Percentiles rank a stretch among this genome's conserved stretches.
phyloP scores from a whole-genome alignment of 805 yeast genomes.

The Saccharomycopsis amapae region DNA sequence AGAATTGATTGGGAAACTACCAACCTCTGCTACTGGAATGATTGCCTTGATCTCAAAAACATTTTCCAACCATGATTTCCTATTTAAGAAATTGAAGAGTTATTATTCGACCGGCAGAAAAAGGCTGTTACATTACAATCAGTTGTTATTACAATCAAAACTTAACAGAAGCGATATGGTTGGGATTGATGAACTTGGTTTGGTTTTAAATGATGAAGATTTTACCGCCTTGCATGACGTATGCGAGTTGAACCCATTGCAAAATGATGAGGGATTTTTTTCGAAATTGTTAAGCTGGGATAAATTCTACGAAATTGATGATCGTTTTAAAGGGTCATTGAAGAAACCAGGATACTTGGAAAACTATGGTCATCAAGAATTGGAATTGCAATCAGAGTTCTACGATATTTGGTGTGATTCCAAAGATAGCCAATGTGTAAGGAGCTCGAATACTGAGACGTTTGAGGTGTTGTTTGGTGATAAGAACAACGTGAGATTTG shows the following conservation, averaged over 20 bases:
- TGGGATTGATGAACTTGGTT: constrained; percentile 23
- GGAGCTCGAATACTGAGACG: constrained; percentile 25
- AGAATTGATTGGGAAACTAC: no score
- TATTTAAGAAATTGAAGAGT: not conserved
- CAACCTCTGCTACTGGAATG: not conserved
- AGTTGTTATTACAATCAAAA: constrained; percentile 6
- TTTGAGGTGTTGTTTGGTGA: constrained; percentile 28
- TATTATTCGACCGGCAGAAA: not conserved
- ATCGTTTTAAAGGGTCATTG: constrained; percentile 34
- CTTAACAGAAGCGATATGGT: constrained; percentile 6
- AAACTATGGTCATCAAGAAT: constrained; percentile 25
- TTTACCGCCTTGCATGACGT: not conserved
- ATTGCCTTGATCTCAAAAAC: not conserved
- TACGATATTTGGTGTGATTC: constrained; percentile 29
- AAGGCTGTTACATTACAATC: constrained; percentile 2
- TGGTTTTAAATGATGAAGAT: constrained; percentile 11
- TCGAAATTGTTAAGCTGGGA: constrained; percentile 36
- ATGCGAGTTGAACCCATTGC: constrained; percentile 22
- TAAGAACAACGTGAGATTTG: constrained; percentile 11
- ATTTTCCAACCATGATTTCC: constrained; percentile 3
- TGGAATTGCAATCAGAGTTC: constrained; percentile 30
- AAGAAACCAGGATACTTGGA: constrained; percentile 37
- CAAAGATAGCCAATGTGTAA: constrained; percentile 15
- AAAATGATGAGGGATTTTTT: constrained; percentile 20
- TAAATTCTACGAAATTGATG: constrained; percentile 40